Base-by-base conservation (phyloP, 2,329 filamentous ascomycete genomes). In the Spiromastix sp. region DNA sequence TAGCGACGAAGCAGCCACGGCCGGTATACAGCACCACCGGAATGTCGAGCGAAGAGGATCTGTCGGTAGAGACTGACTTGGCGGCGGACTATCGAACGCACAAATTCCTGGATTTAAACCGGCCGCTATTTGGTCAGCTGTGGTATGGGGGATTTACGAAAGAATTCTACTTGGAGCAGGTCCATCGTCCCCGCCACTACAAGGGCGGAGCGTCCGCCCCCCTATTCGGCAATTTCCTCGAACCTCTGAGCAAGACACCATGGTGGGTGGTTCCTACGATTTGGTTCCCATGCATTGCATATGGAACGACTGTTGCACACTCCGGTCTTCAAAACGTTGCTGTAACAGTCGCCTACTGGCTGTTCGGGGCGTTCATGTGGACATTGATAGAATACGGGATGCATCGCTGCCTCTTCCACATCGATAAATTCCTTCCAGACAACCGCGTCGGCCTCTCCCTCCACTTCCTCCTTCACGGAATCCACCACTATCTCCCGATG, bases 401-500 rank as follows among this genome's bases (percentile, higher is more conserved):
- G 52, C 91, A 98, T 54, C 74, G 91, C 38, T 94, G 82, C 56
- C 66, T 98, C 34, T 98, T 98, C 66, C 91, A 98, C 54, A 68
- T 98, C 36, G 91, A 98, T 59, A 68, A 81, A 81, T 93, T 78
- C 54, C 79, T 98, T 8, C 91, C 91, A 1, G 85, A 98, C 57
- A 93, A 96, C 58, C 74, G 85, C 37, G 79, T 84, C n/a, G 81
- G 74, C 44, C 68, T 98, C 40, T 93, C 85, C 0, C 49, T 81
- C 13, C 91, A 98, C 59, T 98, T 98, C 64, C 65, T 95, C 26
- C 81, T 98, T 17, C 91, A 98, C 51, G 91, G 91, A 44, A 85
- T 98, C 44, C 91, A 98, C 56, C 91, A 98, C 62, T 98, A 96
- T 61, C 74, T 98, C 4, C 91, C 91, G n/a, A 96, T 98, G 91